Conservation (phyloP, 1,284 basidiomycete genomes). For the Trichosporon asahii region DNA sequence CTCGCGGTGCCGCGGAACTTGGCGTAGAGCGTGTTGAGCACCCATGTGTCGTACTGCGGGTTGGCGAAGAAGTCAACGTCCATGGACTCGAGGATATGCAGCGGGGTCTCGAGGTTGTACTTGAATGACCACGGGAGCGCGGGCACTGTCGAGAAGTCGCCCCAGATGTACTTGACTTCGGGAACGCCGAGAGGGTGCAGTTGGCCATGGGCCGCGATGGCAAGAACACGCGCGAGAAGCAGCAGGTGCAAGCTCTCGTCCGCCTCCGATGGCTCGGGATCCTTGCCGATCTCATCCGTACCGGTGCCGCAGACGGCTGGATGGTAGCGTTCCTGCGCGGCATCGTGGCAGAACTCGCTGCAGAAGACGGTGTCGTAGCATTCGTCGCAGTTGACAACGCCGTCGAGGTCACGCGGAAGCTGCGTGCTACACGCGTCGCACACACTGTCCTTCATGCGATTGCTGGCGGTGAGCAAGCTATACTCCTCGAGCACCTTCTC, state of each 20-base stretch:
- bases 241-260: conserved; percentile 19
- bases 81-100: conserved; percentile 22
- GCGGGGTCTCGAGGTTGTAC: conserved; percentile 21
- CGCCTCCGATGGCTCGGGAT: conserved; percentile 15
- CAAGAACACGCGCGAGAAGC: conserved; percentile 20
- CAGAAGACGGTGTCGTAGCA: conserved; percentile 22
- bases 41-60: conserved; percentile 19
- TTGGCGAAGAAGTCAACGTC: conserved; percentile 20
- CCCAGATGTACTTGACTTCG: conserved; percentile 24
- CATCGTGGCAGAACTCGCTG: conserved; percentile 15
- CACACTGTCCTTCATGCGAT: conserved; percentile 17
- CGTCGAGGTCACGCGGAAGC: conserved; percentile 11
- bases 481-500: conserved; percentile 22
- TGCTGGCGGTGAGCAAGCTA: conserved; percentile 21
- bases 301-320: conserved; percentile 20
- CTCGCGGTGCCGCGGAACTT: conserved; percentile 22
- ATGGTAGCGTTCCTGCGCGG: conserved; percentile 21
- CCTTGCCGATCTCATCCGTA: conserved; percentile 21
- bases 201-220: conserved; percentile 16
- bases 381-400: conserved; percentile 16
- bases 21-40: conserved; percentile 23
- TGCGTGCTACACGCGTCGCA: conserved; percentile 23
- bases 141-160: conserved; percentile 17
- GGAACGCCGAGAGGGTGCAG: conserved; percentile 19
- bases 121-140: conserved; percentile 21